Evolutionary conservation across 768 basidiomycete genomes (phyloP).

Genomic region (Cystoderma amianthinum): DNA sequence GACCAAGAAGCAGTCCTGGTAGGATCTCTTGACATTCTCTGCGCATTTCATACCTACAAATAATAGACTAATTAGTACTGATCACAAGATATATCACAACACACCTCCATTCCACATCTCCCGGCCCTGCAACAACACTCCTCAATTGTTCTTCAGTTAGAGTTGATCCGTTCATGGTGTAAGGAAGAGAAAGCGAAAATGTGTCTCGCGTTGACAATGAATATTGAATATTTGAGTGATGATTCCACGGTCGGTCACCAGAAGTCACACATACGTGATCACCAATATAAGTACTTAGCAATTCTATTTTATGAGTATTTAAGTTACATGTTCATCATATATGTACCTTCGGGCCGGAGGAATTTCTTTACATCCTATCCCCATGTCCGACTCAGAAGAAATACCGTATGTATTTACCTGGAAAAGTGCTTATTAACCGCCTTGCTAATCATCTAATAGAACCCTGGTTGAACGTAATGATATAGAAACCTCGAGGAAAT

Average conservation of each 20-base stretch:
- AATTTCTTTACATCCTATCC: too few relatives aligned
- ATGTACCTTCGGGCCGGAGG: too few relatives aligned
- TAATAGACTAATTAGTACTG: neutral
- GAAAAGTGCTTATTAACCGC: too few relatives aligned
- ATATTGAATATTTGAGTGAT: neutral
- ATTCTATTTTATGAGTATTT: too few relatives aligned
- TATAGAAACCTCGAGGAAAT: too few relatives aligned
- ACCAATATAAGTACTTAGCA: too few relatives aligned
- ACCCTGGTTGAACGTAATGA: too few relatives aligned
- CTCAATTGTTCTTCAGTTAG: constrained; percentile 39
- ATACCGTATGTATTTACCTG: constrained; percentile 40
- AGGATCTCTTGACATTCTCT: constrained; percentile 92
- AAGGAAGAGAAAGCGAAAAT: neutral
- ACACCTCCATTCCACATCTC: constrained; percentile 81
- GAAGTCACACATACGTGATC: neutral
- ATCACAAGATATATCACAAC: neutral
- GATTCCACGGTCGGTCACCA: neutral
- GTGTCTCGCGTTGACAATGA: neutral
- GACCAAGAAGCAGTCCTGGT: constrained; percentile 75
- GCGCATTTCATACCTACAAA: constrained; percentile 83
- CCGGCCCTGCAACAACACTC: constrained; percentile 68
- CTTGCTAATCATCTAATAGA: too few relatives aligned
- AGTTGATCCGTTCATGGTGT: constrained; percentile 7
- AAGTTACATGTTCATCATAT: too few relatives aligned
- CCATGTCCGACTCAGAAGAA: constrained; percentile 42